Conservation (phyloP, 495 filamentous ascomycete species). For the Penicillium herquei region DNA sequence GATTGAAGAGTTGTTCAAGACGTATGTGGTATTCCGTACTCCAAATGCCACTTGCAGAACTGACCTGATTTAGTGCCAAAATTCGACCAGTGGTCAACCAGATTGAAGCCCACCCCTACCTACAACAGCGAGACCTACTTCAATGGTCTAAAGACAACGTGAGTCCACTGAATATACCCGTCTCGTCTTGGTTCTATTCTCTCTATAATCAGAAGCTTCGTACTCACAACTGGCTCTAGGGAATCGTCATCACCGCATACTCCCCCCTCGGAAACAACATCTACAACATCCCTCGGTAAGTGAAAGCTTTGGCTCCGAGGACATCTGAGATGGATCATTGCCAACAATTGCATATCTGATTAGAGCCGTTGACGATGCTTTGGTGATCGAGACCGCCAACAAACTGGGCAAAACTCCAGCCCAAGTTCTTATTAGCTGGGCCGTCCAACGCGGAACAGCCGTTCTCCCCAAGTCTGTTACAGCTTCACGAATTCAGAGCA, state of each 20-base stretch:
- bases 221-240: too few species aligned
- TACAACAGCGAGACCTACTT: not conserved
- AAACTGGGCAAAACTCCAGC: slow-evolving; percentile 59
- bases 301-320: too few species aligned
- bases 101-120: not conserved
- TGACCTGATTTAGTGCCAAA: slow-evolving; percentile 60
- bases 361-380: slow-evolving; percentile 49
- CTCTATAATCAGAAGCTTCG: too few species aligned
- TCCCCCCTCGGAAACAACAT: slow-evolving; percentile 52
- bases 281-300: not conserved
- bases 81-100: not conserved
- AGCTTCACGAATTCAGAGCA: slow-evolving; percentile 56
- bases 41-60: slow-evolving; percentile 43
- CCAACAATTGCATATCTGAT: too few species aligned
- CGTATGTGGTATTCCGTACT: slow-evolving; percentile 24
- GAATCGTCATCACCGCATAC: slow-evolving; percentile 62
- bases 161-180: too few species aligned
- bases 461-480: slow-evolving; percentile 68
- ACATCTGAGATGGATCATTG: too few species aligned
- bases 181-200: too few species aligned
- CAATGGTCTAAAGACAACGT: not conserved
- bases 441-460: slow-evolving; percentile 63
- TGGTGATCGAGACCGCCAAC: slow-evolving; percentile 55
- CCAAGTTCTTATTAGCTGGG: slow-evolving; percentile 66
- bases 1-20: not conserved